These are phyloP conservation scores for Botrytis tulipae DNA, from an alignment of 2,329 filamentous ascomycete genomes.

Conservation along the genomic window DNA sequence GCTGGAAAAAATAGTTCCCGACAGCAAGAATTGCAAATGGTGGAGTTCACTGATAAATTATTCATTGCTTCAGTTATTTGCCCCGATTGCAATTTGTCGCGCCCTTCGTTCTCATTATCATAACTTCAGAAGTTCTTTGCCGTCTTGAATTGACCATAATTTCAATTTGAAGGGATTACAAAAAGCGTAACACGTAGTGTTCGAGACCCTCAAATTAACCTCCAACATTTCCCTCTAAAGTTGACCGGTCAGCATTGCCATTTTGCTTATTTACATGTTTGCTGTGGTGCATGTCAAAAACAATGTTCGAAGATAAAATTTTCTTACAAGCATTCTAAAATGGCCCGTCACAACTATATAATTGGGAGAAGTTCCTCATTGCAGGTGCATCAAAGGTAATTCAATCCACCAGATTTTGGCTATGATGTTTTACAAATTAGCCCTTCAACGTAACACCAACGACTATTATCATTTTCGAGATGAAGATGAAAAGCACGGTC, in stretches of 20 bases:
- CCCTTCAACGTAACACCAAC: not conserved
- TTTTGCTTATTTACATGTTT: not conserved
- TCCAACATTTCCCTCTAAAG: not conserved
- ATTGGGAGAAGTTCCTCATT: not conserved
- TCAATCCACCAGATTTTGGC: not conserved
- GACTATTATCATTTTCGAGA: not conserved
- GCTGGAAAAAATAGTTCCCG: fast-evolving
- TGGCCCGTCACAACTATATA: not conserved
- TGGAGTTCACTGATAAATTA: not conserved
- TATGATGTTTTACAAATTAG: not conserved
- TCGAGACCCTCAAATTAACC: not conserved
- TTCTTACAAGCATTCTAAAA: not conserved
- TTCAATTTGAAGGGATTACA: not conserved
- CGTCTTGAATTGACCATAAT: not conserved
- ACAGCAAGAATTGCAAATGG: too few relatives aligned
- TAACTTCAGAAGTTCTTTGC: not conserved
- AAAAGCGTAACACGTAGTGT: not conserved
- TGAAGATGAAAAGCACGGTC: not conserved
- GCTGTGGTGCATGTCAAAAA: not conserved
- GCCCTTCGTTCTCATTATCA: not conserved
- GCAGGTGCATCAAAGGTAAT: fast-evolving
- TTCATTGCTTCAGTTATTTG: too few relatives aligned
- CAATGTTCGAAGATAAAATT: too few relatives aligned
- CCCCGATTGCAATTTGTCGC: fast-evolving
- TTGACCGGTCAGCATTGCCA: not conserved